Conservation (phyloP, 176 grass and related monocot species). For the Urochloa ruziziensis region DNA sequence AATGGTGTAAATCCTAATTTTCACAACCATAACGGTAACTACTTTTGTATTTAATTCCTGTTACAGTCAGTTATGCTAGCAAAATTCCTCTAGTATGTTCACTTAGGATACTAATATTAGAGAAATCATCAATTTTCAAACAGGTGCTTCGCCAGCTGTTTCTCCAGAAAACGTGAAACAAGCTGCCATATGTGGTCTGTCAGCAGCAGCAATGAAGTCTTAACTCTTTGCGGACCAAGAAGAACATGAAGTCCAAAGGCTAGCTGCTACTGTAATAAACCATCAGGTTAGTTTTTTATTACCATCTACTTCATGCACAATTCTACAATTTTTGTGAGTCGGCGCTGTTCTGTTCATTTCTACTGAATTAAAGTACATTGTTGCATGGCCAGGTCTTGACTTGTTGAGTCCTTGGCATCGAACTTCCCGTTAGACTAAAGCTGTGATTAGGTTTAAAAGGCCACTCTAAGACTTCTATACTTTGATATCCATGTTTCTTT, state of each 20-base stretch:
- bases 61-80: neutral
- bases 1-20: slow-evolving; percentile 46
- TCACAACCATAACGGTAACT: slow-evolving; percentile 52
- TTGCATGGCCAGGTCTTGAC: neutral
- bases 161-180: slow-evolving; percentile 65
- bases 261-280: slow-evolving; percentile 81
- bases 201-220: slow-evolving; percentile 83
- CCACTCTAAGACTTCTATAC: neutral
- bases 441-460: neutral
- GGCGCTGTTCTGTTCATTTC: neutral
- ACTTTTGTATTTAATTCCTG: slow-evolving; percentile 10
- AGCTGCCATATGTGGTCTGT: slow-evolving; percentile 70
- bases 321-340: neutral
- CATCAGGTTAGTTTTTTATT: slow-evolving; percentile 57
- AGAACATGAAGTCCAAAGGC: slow-evolving; percentile 93
- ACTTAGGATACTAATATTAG: slow-evolving; percentile 16
- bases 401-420: neutral
- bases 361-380: neutral
- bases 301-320: neutral
- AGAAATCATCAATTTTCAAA: slow-evolving; percentile 28
- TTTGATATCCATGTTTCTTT: neutral
- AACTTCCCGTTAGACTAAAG: neutral
- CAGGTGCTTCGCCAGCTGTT: slow-evolving; percentile 42
- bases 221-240: slow-evolving; percentile 97
- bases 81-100: neutral